Evolutionary conservation across 164 flowering plant genomes (phyloP).

Genomic region (Kingdonia uniflora): DNA sequence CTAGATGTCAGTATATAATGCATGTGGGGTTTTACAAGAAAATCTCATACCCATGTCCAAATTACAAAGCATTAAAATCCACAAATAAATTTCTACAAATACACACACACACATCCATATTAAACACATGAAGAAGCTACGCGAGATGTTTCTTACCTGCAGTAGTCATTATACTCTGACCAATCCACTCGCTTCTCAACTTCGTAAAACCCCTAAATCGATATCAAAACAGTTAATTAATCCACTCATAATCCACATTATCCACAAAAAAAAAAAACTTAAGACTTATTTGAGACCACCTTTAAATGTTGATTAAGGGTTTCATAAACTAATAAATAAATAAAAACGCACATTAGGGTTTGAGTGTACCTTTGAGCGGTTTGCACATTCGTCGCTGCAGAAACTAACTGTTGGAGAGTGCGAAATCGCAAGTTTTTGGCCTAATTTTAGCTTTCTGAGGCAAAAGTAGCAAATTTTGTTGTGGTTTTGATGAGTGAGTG

Average conservation of each 20-base stretch:
- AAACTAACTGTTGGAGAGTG: conserved; percentile 21
- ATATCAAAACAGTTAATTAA: neutral
- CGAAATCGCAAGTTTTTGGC: conserved; percentile 2
- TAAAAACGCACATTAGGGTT: neutral
- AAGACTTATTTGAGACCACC: no score
- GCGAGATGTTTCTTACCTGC: conserved; percentile 43
- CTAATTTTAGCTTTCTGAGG: conserved; percentile 9
- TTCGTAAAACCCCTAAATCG: conserved; percentile 42
- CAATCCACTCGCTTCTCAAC: conserved; percentile 64
- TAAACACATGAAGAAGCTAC: neutral
- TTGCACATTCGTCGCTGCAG: conserved; percentile 49
- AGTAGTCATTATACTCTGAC: conserved; percentile 52
- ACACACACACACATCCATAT: no score
- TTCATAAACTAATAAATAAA: neutral
- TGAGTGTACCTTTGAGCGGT: conserved; percentile 35
- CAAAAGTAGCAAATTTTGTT: conserved; percentile 23
- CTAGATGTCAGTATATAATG: no score
- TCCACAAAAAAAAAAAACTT: neutral
- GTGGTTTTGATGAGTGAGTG: no score
- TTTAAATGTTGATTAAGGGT: no score
- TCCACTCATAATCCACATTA: neutral
- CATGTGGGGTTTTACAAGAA: no score
- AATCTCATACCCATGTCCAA: no score
- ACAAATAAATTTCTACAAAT: no score
- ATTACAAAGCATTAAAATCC: no score